These are phyloP conservation scores for Diutina ranongensis DNA, from an alignment of 1,139 yeast genomes.

Conservation along the genomic window DNA sequence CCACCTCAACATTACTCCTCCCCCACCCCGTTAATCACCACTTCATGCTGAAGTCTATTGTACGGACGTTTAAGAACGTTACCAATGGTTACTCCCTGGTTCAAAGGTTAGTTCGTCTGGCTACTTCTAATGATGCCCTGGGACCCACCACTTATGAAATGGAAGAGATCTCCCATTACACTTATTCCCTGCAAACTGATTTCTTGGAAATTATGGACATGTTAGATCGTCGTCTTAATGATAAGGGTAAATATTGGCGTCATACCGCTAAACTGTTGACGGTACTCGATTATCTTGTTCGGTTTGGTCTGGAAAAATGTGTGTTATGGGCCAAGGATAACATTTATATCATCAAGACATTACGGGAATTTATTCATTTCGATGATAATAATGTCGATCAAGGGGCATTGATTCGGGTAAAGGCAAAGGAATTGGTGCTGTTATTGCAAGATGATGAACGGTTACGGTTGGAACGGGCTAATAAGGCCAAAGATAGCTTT, in stretches of 20 bases:
- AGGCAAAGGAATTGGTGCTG: conserved; percentile 82
- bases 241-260: conserved; percentile 96
- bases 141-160: conserved; percentile 78
- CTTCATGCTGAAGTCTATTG: conserved; percentile 54
- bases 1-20: not conserved
- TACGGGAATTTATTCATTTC: conserved; percentile 78
- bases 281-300: conserved; percentile 76
- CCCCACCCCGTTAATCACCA: not conserved
- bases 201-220: conserved; percentile 91
- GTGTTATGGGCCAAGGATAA: conserved; percentile 93
- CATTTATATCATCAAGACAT: conserved; percentile 77
- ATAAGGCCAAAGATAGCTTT: not conserved
- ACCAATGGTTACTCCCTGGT: conserved; percentile 85
- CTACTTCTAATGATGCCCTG: conserved; percentile 81
- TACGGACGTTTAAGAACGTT: conserved; percentile 84
- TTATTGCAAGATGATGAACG: conserved; percentile 78
- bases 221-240: conserved; percentile 87
- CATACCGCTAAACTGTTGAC: conserved; percentile 90
- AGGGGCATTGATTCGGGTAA: conserved; percentile 81
- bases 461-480: conserved; percentile 55
- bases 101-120: conserved; percentile 83
- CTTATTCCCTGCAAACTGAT: conserved; percentile 63
- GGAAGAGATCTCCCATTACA: conserved; percentile 72
- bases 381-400: conserved; percentile 80
- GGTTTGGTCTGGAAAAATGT: conserved; percentile 83